Conservation (phyloP, 2,329 filamentous ascomycete genomes). For the Ascochyta viciae-villosae region DNA sequence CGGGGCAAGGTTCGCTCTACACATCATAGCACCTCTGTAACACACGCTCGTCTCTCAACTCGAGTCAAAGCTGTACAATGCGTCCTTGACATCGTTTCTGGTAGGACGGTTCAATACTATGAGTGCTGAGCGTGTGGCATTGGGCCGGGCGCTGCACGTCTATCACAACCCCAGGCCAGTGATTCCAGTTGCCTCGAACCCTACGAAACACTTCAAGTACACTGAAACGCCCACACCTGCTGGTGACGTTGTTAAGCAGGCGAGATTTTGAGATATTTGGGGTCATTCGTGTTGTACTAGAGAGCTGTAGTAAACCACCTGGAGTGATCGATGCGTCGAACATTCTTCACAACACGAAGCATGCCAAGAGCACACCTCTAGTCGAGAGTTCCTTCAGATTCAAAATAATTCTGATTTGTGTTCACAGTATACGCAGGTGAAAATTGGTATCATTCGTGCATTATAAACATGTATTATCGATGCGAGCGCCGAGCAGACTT, state of each 20-base stretch:
- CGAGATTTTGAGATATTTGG: too few species aligned
- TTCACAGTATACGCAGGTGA: background rate
- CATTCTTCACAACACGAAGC: too few species aligned
- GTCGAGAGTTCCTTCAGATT: background rate
- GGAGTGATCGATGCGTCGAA: too few species aligned
- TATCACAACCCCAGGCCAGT: too few species aligned
- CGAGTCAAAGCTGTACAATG: background rate
- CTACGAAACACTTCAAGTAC: too few species aligned
- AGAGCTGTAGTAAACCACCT: too few species aligned
- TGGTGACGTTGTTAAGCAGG: too few species aligned
- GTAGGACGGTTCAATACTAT: background rate
- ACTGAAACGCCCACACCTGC: too few species aligned
- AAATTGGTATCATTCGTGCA: conserved; percentile 10
- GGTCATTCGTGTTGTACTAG: too few species aligned
- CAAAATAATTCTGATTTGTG: background rate
- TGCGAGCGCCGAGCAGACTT: background rate
- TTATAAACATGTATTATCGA: background rate
- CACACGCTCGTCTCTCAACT: background rate
- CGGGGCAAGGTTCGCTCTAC: conserved; percentile 10
- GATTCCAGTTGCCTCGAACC: too few species aligned
- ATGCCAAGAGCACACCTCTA: too few species aligned
- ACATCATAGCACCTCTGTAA: background rate
- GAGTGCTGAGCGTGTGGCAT: background rate
- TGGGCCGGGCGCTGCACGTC: background rate
- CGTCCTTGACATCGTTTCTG: too few species aligned